A percentile compares a stretch with the other conserved stretches of the same genome.
phyloP scores from a whole-genome alignment of 257 asterid species.

The Petunia axillaris region DNA sequence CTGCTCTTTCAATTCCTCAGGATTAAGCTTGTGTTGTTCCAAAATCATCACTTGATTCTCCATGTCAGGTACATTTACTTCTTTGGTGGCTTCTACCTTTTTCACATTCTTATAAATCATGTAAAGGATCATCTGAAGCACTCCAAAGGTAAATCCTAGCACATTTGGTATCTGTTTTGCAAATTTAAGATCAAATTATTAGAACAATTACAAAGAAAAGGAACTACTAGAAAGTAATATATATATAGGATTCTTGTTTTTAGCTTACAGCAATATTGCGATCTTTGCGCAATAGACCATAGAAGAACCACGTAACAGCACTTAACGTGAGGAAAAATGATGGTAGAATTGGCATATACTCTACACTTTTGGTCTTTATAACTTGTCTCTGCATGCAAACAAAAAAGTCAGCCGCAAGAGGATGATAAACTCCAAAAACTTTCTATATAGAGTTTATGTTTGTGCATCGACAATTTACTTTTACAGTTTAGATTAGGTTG shows the following conservation, averaged over 20 bases:
- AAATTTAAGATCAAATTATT: not conserved
- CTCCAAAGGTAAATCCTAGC: constrained; percentile 65
- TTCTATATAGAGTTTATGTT: no score
- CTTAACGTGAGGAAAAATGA: constrained; percentile 71
- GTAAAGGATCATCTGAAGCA: constrained; percentile 61
- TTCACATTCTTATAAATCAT: constrained; percentile 46
- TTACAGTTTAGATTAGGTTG: no score
- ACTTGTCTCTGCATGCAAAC: constrained; percentile 52
- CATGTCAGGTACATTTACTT: constrained; percentile 17
- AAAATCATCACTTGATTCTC: constrained; percentile 26
- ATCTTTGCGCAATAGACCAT: constrained; percentile 61
- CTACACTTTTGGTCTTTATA: constrained; percentile 66
- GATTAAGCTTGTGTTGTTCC: constrained; percentile 33
- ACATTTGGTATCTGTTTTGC: constrained; percentile 60
- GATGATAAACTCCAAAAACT: no score
- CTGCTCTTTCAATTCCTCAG: constrained; percentile 51
- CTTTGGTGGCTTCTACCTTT: constrained; percentile 31
- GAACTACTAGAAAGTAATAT: no score
- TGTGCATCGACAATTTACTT: no score
- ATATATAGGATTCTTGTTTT: no score
- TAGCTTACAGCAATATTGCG: constrained; percentile 58
- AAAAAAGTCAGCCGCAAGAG: no score
- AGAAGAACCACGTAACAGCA: constrained; percentile 76
- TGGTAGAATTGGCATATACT: constrained; percentile 74
- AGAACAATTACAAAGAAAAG: not conserved